Base-by-base conservation (phyloP, 108 stramenopile species). In the Cyclotella atomus region DNA sequence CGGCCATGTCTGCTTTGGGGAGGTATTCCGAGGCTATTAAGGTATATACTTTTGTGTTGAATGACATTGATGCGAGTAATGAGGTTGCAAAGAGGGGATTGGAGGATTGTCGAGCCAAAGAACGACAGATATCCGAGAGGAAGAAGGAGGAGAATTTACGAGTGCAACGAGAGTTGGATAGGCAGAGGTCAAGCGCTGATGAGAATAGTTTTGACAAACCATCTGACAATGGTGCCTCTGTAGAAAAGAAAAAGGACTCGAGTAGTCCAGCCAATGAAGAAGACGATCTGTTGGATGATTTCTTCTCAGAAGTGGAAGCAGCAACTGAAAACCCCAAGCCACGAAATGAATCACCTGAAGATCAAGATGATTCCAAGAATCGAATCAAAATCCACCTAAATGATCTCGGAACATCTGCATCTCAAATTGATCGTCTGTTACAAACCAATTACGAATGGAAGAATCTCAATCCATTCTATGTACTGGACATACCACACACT, bases 241-340 rank as follows among this genome's bases (percentile, higher is more conserved):
- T 59, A 32, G 71, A 75, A 33, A 49, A 61, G 20, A 45, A 35
- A 24, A 47, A 69, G 36, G 64, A 59, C 28, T 67, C 49, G n/a
- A n/a, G n/a, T 8, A 85, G 74, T 9, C 78, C 63, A 12, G 82
- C 47, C 12, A 57, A 65, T 41, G 80, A 82, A 30, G 80, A 79
- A 21, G 88, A 87, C 56, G 90, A 91, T 74, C 70, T 90, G 38
- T 65, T 95, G 66, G 85, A 89, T 71, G 94, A 91, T 70, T 95
- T 95, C 53, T 95, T 95, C 67, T 75, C 84, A 27, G 90, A 95
- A 19, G 94, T 95, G 14, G 91, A 95, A 75, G 83, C 89, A 46
- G 94, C 74, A 30, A 73, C 84, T 0, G 72, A 85, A 35, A 89
- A 91, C 38, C 74, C 76, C 43, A 82, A 85, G 59, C 75, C 73